A percentile compares a stretch with the other conserved stretches of the same genome.
These are phyloP conservation scores for Serendipita vermifera DNA, from an alignment of 768 basidiomycete species.

Conservation along the genomic window DNA sequence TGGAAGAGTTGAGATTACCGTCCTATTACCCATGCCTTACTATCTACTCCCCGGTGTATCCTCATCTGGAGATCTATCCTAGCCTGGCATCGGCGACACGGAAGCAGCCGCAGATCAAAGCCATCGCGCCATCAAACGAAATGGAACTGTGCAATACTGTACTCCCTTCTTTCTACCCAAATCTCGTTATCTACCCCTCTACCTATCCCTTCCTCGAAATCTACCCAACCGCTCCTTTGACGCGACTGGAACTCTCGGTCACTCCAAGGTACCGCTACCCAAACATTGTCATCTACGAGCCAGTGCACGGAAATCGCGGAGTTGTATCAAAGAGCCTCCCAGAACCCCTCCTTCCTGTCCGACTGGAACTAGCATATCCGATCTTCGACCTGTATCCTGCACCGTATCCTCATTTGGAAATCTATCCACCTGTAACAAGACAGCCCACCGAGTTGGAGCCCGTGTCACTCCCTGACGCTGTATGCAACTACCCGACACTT, in stretches of 20 bases:
- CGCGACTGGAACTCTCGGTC: not conserved
- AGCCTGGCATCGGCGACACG: constrained; percentile 24
- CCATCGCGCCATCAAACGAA: no score
- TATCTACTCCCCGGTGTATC: no score
- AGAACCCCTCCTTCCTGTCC: not conserved
- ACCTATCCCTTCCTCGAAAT: constrained; percentile 10
- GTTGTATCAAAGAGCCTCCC: not conserved
- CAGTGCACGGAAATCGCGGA: not conserved
- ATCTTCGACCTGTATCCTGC: constrained; percentile 14
- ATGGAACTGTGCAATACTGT: no score
- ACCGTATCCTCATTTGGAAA: constrained; percentile 20
- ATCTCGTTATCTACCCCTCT: constrained; percentile 5
- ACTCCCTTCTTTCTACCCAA: not conserved
- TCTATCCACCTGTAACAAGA: constrained; percentile 17
- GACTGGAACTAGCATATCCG: constrained; percentile 13
- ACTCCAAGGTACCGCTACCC: constrained; percentile 25
- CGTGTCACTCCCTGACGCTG: not conserved
- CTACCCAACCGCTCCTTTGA: constrained; percentile 1
- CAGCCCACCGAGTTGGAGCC: not conserved
- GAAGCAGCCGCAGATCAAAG: no score
- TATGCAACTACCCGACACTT: not conserved
- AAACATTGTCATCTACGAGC: constrained; percentile 31
- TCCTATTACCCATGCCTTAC: no score
- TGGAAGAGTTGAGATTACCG: no score
- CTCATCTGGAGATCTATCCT: constrained; percentile 22